Evolutionary conservation across 139 green algal species (phyloP), one percentile per base, ranked within the genome.

Genomic region (Coelastrella sp.): DNA sequence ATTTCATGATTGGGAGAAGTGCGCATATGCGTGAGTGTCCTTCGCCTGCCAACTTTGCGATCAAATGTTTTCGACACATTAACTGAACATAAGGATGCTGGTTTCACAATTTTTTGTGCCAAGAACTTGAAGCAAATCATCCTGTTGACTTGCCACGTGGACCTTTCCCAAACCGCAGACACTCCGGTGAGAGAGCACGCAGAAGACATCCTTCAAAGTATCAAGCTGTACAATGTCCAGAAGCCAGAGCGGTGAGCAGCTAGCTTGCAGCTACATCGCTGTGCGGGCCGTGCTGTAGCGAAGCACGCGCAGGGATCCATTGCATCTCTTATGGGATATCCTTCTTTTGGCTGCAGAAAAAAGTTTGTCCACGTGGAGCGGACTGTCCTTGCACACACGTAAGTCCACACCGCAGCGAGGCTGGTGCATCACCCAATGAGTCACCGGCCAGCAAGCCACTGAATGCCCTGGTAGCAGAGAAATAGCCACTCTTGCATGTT

Each of bases 331-430:
- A 11, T 57, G 48, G 27, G 15, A 21, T 32, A 50, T 23, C 17
- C 9, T 50, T 81, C 19, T 19, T 57, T 19, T 1, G 38, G 25
- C 23, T 51, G 76, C 78, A 84, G 78, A 84, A 84, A 72, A 75
- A 64, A 27, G 37, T 84, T 34, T 84, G 78, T 62, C 78, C 78
- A 17, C n/a, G 78, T 6, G 78, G 51, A 3, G 40, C 64, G 34
- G 78, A 63, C 9, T 84, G 78, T 38, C 59, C 59, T 15, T 84
- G 78, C 60, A 84, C 78, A 19, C 78, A 84, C 38, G 76, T 83
- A 62, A 83, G 76, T 50, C 7, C 48, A 40, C 13, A 51, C 35
- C 6, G 15, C 32, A 30, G 35, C 32, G 19, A 50, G n/a, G 34
- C 13, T 27, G 48, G 35, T 45, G 35, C 35, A 48, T 74, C 17